Percentiles rank a stretch among this genome's conserved stretches.
These are phyloP conservation scores for Clavispora fructus DNA, from an alignment of 805 yeast species.

Conservation along the genomic window DNA sequence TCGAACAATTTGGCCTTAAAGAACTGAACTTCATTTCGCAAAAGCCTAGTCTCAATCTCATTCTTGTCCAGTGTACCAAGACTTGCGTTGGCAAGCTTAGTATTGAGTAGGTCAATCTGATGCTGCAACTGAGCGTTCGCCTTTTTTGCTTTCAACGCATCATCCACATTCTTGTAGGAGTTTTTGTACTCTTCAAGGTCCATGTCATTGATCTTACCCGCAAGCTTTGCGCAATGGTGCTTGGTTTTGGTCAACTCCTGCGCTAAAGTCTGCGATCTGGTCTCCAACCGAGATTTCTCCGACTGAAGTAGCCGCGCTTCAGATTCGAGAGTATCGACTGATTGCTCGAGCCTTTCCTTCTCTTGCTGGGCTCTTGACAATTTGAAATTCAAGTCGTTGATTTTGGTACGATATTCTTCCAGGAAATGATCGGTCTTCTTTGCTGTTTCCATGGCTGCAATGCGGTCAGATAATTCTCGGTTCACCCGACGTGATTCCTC, in stretches of 20 bases:
- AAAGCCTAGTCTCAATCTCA: slow-evolving; percentile 10
- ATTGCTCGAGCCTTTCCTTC: slow-evolving; percentile 21
- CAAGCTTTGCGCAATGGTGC: slow-evolving; percentile 26
- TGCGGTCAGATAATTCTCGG: not conserved
- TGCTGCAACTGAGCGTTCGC: slow-evolving; percentile 18
- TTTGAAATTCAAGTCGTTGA: not conserved
- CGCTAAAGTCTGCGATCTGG: slow-evolving; percentile 20
- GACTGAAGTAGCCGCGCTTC: slow-evolving; percentile 21
- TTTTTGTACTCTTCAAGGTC: slow-evolving; percentile 6
- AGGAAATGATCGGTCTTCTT: not conserved
- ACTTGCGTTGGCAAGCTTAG: slow-evolving; percentile 11
- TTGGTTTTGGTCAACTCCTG: slow-evolving; percentile 27
- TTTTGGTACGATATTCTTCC: not conserved
- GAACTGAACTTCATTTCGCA: slow-evolving; percentile 39
- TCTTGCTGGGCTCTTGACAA: slow-evolving; percentile 10
- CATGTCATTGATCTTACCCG: slow-evolving; percentile 21
- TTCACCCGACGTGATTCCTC: slow-evolving; percentile 6
- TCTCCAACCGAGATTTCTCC: slow-evolving; percentile 29
- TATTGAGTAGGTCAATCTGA: slow-evolving; percentile 26
- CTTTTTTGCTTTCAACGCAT: slow-evolving; percentile 3
- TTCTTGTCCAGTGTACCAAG: not conserved
- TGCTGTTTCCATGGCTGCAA: not conserved
- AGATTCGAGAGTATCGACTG: slow-evolving; percentile 24
- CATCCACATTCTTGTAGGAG: slow-evolving; percentile 4
- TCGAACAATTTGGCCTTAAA: slow-evolving; percentile 46